Evolutionary conservation across 495 filamentous ascomycete genomes (phyloP).

Genomic region (Penicillium coffeae): DNA sequence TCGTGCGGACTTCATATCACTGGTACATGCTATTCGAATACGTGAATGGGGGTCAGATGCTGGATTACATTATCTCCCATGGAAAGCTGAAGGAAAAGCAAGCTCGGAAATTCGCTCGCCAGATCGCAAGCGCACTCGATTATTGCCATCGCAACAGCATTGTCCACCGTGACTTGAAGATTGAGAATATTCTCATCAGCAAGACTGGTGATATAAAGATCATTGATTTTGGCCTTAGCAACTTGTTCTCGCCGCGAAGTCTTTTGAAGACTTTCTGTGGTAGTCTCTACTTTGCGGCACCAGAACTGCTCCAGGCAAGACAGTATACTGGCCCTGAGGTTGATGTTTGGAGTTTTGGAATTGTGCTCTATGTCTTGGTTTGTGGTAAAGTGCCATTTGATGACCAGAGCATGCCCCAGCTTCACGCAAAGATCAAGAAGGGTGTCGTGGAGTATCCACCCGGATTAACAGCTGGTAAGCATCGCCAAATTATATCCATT

Average conservation of each 20-base stretch:
- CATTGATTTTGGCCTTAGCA: slow-evolving; percentile 98
- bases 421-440: slow-evolving; percentile 99
- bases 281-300: slow-evolving; percentile 96
- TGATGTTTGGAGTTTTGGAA: slow-evolving; percentile 98
- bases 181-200: slow-evolving; percentile 99
- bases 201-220: slow-evolving; percentile 99
- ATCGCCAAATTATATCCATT: background rate
- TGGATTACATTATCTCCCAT: slow-evolving; percentile 99
- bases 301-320: slow-evolving; percentile 88
- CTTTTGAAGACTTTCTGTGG: slow-evolving; percentile 97
- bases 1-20: slow-evolving; percentile 91
- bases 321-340: slow-evolving; percentile 96
- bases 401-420: slow-evolving; percentile 97
- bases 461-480: slow-evolving; percentile 83
- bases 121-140: slow-evolving; percentile 97
- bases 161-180: slow-evolving; percentile 96
- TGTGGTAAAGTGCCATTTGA: slow-evolving; percentile 99
- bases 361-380: slow-evolving; percentile 96
- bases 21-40: slow-evolving; percentile 99
- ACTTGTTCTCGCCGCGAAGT: slow-evolving; percentile 83
- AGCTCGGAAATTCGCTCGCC: slow-evolving; percentile 93
- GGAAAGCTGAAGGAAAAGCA: slow-evolving; percentile 98
- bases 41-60: slow-evolving; percentile 98
- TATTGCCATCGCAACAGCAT: slow-evolving; percentile 99
- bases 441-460: slow-evolving; percentile 92